These are phyloP conservation scores for Phaeomoniella chlamydospora DNA, from an alignment of 2,329 filamentous ascomycete genomes.

Conservation along the genomic window DNA sequence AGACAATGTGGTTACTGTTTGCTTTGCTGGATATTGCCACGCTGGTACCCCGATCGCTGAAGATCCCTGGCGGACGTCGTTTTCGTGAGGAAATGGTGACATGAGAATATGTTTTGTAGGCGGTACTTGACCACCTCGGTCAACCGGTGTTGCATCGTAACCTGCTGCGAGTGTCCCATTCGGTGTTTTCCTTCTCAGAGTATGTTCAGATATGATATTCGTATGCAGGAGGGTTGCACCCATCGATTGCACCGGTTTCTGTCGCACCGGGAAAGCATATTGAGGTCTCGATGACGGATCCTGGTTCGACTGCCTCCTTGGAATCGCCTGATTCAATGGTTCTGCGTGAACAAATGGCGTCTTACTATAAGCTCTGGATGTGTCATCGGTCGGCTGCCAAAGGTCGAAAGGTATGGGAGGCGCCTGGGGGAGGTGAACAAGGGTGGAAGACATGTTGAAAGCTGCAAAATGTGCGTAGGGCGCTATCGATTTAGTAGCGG, in stretches of 20 bases:
- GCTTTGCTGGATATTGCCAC: neutral
- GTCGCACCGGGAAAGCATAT: slow-evolving; percentile 9
- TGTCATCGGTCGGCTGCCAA: no score
- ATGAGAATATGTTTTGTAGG: slow-evolving; percentile 74
- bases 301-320: no score
- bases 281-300: no score
- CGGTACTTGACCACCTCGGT: slow-evolving; percentile 58
- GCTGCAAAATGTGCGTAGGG: no score
- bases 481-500: no score
- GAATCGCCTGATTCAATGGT: no score
- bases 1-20: neutral
- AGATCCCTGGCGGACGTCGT: neutral
- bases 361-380: no score
- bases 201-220: slow-evolving; percentile 44
- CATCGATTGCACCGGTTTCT: slow-evolving; percentile 3
- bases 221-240: slow-evolving; percentile 5
- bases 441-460: no score
- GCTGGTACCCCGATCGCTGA: neutral
- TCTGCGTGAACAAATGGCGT: no score
- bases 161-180: slow-evolving; percentile 85
- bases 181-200: slow-evolving; percentile 80
- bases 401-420: no score
- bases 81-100: slow-evolving; percentile 33
- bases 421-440: no score
- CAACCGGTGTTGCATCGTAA: slow-evolving; percentile 71